A percentile compares a stretch with the other conserved stretches of the same genome.
Conservation (phyloP, 768 basidiomycete genomes). For the Baorangia bicolor region DNA sequence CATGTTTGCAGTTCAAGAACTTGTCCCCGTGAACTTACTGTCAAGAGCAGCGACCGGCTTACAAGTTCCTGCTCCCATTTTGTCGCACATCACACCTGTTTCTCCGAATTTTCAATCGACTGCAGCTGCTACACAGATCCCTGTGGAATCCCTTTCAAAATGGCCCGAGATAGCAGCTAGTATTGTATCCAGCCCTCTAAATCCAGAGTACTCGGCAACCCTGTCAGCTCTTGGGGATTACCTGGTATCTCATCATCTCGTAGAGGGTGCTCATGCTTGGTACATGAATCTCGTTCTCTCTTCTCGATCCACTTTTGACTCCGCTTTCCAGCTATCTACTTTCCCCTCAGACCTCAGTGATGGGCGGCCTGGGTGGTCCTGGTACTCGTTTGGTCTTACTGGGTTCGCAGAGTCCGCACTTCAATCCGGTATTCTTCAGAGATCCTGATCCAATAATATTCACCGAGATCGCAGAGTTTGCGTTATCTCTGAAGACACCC, state of each 20-base stretch:
- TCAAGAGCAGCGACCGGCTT: constrained; percentile 39
- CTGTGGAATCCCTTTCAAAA: constrained; percentile 60
- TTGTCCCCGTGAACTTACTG: constrained; percentile 58
- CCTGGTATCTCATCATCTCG: constrained; percentile 65
- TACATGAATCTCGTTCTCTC: constrained; percentile 32
- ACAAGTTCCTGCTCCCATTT: constrained; percentile 36
- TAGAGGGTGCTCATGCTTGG: constrained; percentile 92
- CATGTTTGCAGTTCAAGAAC: constrained; percentile 60
- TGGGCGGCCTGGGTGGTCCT: constrained; percentile 69
- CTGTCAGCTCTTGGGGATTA: constrained; percentile 85
- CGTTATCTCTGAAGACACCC: constrained; percentile 67
- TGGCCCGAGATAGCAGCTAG: constrained; percentile 90
- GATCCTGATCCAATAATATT: constrained; percentile 79
- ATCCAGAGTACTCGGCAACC: constrained; percentile 66
- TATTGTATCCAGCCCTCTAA: constrained; percentile 70
- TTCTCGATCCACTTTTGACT: constrained; percentile 1
- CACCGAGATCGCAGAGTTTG: constrained; percentile 91
- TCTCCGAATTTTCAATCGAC: constrained; percentile 61
- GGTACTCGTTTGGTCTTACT: constrained; percentile 69
- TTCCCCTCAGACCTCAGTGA: constrained; percentile 73
- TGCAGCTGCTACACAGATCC: constrained; percentile 45
- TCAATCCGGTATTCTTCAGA: constrained; percentile 50
- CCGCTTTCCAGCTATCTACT: constrained; percentile 67
- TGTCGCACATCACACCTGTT: constrained; percentile 50
- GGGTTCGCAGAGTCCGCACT: constrained; percentile 62